Conservation (phyloP, 345 rosid species). For the Citropsis articulata region DNA sequence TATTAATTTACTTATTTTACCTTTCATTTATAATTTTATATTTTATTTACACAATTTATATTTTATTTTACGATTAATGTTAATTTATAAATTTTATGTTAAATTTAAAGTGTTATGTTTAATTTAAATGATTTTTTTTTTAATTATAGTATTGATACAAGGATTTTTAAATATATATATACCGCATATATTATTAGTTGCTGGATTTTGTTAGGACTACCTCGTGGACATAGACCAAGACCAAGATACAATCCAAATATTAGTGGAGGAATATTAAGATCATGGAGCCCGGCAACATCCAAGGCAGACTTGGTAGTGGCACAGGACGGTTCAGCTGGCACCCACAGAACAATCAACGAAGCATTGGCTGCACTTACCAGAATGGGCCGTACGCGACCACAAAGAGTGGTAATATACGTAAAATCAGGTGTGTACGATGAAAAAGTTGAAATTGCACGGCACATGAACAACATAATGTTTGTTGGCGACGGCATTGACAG, state of each 20-base stretch:
- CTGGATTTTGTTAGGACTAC: background rate
- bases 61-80: no score
- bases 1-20: no score
- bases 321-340: constrained; percentile 43
- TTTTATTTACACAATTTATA: no score
- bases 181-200: no score
- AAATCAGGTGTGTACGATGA: constrained; percentile 72
- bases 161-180: no score
- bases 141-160: no score
- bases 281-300: constrained; percentile 41
- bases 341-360: constrained; percentile 38
- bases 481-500: constrained; percentile 82
- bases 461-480: constrained; percentile 53
- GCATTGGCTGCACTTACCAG: constrained; percentile 41
- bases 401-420: constrained; percentile 49
- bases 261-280: constrained; percentile 35
- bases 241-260: background rate
- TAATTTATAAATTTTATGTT: no score
- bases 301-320: constrained; percentile 46
- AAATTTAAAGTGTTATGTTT: no score
- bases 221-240: background rate
- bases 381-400: constrained; percentile 29
- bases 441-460: constrained; percentile 44
- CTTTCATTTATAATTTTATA: no score
- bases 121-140: no score